Evolutionary conservation across 129 eudicot species (phyloP), one percentile per base, ranked within the genome.

Genomic region (Oenanthe sinensis): DNA sequence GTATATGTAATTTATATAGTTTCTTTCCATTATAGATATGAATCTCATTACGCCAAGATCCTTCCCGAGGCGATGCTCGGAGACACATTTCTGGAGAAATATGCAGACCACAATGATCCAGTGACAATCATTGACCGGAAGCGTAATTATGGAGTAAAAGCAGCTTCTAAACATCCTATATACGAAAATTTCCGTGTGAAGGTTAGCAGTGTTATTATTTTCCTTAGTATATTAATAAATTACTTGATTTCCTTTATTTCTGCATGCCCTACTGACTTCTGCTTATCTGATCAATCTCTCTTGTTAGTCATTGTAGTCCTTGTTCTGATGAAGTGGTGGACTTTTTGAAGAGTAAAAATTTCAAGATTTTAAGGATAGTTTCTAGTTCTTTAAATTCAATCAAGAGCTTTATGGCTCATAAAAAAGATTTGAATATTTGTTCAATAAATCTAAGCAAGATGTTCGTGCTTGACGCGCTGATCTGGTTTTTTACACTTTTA

Each of bases 101-200:
- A 95, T 77, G 80, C 68, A 26, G 86, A 90, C 74, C 99, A 95
- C 81, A 79, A 77, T 47, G 99, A 95, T 88, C 90, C 96, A 4
- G 97, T 88, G 77, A 95, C 99, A 47, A 83, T 84, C 45, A 87
- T 95, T 45, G 92, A 95, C 78, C 84, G 82, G 39, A 90, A 85
- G 78, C 90, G 91, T 26, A 75, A 82, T 45, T 95, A 95, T 73
- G 97, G 87, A 58, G 89, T 95, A 43, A 90, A 84, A 81, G 97
- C 99, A 77, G 86, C 99, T 48, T 77, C 99, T 26, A 79, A 88
- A 39, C 99, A 95, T 84, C 99, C 99, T 24, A 88, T 95, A 45
- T 90, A 88, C 50, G 99, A 92, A 76, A 92, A 95, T 76, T 95
- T 90, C 95, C 91, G 99, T 0, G 99, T 92, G 63, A 90, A 92